These are phyloP conservation scores for Erucastrum elatum DNA, from an alignment of 345 rosid species.

Conservation along the genomic window DNA sequence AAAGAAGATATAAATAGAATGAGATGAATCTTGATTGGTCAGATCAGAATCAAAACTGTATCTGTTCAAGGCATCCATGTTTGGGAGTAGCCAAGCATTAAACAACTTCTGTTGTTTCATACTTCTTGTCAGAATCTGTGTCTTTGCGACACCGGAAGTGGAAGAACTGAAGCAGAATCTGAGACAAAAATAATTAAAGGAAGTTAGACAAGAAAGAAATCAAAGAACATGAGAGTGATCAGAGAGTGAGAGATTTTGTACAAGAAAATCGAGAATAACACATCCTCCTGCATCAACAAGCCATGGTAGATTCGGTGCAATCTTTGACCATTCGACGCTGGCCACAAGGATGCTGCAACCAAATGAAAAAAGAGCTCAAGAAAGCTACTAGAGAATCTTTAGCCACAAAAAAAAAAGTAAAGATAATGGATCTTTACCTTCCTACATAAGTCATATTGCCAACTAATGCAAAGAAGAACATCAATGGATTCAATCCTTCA, in stretches of 20 bases:
- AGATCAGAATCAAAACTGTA: conserved; percentile 31
- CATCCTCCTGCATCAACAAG: conserved; percentile 87
- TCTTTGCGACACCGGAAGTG: conserved; percentile 49
- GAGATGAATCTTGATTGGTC: conserved; percentile 21
- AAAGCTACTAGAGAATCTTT: not conserved
- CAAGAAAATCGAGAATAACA: conserved; percentile 70
- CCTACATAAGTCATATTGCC: conserved; percentile 79
- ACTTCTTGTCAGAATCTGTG: conserved; percentile 29
- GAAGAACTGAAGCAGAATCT: conserved; percentile 73
- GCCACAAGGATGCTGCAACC: conserved; percentile 62
- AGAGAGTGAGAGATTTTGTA: conserved; percentile 37
- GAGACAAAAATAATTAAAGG: conserved; percentile 20
- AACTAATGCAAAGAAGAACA: conserved; percentile 80
- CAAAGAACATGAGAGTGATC: not conserved
- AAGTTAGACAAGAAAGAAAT: conserved; percentile 17
- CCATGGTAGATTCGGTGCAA: conserved; percentile 81
- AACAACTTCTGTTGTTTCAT: conserved; percentile 28
- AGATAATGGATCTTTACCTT: conserved; percentile 46
- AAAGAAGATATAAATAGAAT: not conserved
- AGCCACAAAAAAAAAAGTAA: not conserved
- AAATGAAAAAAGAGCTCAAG: conserved; percentile 5
- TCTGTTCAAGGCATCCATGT: conserved; percentile 21
- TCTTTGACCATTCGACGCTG: conserved; percentile 61
- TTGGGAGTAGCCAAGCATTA: conserved; percentile 14
- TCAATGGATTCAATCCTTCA: conserved; percentile 83